These are phyloP conservation scores for Russula sp. DNA, from an alignment of 768 basidiomycete species.

Conservation along the genomic window DNA sequence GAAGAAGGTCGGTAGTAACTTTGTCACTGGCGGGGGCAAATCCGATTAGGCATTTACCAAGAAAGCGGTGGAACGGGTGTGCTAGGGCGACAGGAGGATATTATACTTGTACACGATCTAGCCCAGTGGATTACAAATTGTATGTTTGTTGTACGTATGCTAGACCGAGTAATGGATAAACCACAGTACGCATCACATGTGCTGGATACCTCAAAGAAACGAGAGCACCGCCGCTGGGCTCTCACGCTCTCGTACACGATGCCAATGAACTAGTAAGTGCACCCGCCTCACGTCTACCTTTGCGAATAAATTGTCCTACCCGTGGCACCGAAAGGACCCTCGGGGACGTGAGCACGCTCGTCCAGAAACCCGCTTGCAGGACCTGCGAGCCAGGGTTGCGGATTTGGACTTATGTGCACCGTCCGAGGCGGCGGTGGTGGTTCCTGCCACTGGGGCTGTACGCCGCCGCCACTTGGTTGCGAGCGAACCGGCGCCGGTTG, in stretches of 20 bases:
- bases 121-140: neutral
- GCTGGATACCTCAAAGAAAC: neutral
- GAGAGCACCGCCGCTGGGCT: neutral
- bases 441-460: constrained; percentile 12
- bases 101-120: constrained; percentile 10
- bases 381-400: constrained; percentile 23
- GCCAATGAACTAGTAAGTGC: neutral
- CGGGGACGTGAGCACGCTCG: constrained; percentile 18
- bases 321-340: constrained; percentile 21
- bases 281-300: constrained; percentile 5
- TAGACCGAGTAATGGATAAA: neutral
- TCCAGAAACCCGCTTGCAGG: constrained; percentile 23
- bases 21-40: constrained; percentile 39
- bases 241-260: neutral
- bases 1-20: constrained; percentile 69
- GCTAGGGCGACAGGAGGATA: neutral
- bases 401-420: constrained; percentile 3
- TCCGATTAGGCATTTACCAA: constrained; percentile 28
- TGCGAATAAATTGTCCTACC: constrained; percentile 26
- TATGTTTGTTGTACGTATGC: constrained; percentile 11
- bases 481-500: neutral
- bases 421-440: constrained; percentile 4
- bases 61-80: neutral
- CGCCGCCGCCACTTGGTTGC: neutral
- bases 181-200: neutral